Percentiles rank a stretch among this genome's conserved stretches.
Evolutionary conservation across 345 rosid species (phyloP).

Genomic region (Lepidium sativum): DNA sequence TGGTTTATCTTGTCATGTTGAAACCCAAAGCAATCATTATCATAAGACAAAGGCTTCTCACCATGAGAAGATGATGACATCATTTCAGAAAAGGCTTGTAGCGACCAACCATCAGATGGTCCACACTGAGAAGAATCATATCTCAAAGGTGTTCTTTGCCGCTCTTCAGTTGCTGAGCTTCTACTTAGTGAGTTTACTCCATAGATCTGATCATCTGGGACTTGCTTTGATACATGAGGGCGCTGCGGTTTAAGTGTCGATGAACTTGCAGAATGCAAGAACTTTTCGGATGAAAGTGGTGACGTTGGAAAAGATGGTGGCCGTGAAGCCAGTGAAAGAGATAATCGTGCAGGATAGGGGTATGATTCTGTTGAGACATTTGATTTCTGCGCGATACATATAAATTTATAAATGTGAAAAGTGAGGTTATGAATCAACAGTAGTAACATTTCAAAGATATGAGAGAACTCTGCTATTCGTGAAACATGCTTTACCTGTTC

Average conservation of each 20-base stretch:
- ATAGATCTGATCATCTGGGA: conserved; percentile 22
- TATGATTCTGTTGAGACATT: conserved; percentile 43
- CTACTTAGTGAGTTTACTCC: conserved; percentile 15
- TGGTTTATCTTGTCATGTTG: conserved; percentile 40
- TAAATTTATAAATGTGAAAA: neutral
- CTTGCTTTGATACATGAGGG: conserved; percentile 39
- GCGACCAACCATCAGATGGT: conserved; percentile 83
- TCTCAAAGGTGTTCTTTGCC: conserved; percentile 37
- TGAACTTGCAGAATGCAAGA: conserved; percentile 37
- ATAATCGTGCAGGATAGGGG: conserved; percentile 49
- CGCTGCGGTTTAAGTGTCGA: conserved; percentile 30
- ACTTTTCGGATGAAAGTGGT: conserved; percentile 46
- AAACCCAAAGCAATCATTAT: conserved; percentile 42
- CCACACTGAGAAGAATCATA: conserved; percentile 52
- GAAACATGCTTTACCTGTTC: conserved; percentile 53
- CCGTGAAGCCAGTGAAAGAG: conserved; percentile 52
- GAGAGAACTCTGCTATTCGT: neutral
- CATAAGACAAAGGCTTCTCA: conserved; percentile 54
- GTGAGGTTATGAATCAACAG: conserved; percentile 1
- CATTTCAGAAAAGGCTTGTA: conserved; percentile 74
- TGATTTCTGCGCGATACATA: conserved; percentile 21
- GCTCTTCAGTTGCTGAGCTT: conserved; percentile 20
- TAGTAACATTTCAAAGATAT: neutral
- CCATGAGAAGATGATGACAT: conserved; percentile 56
- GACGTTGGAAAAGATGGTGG: conserved; percentile 50